Evolutionary conservation across 108 stramenopile species (phyloP), one percentile per base, ranked within the genome.

Genomic region (Aurantiochytrium sp.): DNA sequence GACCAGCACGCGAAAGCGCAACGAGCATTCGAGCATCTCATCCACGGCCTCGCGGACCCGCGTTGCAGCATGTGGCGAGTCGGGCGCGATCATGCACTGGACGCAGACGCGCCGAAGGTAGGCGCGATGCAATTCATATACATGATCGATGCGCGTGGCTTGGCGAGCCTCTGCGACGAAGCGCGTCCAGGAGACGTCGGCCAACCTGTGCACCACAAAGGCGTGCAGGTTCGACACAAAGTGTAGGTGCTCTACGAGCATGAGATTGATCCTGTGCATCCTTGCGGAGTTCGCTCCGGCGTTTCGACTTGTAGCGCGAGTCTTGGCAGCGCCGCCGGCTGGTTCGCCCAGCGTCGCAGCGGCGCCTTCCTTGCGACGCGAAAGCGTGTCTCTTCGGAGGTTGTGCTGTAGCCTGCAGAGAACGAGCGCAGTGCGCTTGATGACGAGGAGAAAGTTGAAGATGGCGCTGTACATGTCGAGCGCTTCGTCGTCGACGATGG

Each of bases 371-470:
- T 65, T 65, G 32, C 34, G 59, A 24, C 32, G 32, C 34, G 15
- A 6, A 10, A 65, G 59, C 32, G 34, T 34, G 34, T 65, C 59
- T 12, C 59, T 8, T 34, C 59, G 59, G 10, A 65, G 24, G 59
- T 65, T 65, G 59, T 65, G 59, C 59, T 65, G 59, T 12, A 65
- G 59, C 34, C 59, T 22, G 45, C 73, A 81, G 45, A 81, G 73
- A 24, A 81, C 42, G 10, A 81, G 45, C 73, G n/a, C 8, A 24
- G 73, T 48, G 24, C 73, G 73, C 24, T 81, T 81, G 24, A 81
- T 81, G 24, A 48, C 24, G 27, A 81, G 42, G 19, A 81, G 24
- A 30, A 81, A 81, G n/a, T 24, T 22, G 73, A 81, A 81, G 8
- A 81, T 48, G 45, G 73, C 73, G n/a, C 30, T 24, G 30, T 81